phyloP scores from a whole-genome alignment of 148 eudicot genomes.

The Drosera capensis region DNA sequence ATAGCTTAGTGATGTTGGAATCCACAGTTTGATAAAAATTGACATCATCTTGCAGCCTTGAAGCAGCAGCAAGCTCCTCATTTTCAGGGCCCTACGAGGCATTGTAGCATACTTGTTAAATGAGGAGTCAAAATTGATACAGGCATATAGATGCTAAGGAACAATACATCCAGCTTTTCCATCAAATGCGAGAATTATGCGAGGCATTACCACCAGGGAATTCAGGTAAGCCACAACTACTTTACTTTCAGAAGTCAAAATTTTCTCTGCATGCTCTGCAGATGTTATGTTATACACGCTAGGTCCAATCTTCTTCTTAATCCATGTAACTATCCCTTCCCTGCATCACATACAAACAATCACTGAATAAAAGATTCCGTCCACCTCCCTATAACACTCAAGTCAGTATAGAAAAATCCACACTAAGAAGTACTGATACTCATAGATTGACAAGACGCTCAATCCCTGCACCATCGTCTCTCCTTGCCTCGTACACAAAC shows the following conservation, averaged over 20 bases:
- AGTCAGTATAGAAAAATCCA: neutral
- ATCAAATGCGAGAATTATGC: too few relatives aligned
- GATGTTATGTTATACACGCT: slow-evolving; percentile 45
- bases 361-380: neutral
- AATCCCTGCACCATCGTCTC: too few relatives aligned
- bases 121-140: too few relatives aligned
- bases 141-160: too few relatives aligned
- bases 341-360: slow-evolving; percentile 15
- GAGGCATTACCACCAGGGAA: slow-evolving; percentile 34
- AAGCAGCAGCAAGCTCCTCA: slow-evolving; percentile 56
- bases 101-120: neutral
- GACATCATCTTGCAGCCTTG: slow-evolving; percentile 35
- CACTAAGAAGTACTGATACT: too few relatives aligned
- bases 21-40: slow-evolving; percentile 56
- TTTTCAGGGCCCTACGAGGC: slow-evolving; percentile 50
- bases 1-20: slow-evolving; percentile 61
- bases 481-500: too few relatives aligned
- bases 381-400: neutral
- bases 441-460: too few relatives aligned
- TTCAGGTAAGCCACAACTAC: slow-evolving; percentile 49
- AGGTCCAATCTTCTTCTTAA: slow-evolving; percentile 64
- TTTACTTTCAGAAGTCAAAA: slow-evolving; percentile 34
- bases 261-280: slow-evolving; percentile 43
- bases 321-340: slow-evolving; percentile 62
- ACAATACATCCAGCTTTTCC: too few relatives aligned